Conservation (phyloP, 148 eudicot genomes). For the Heliosperma pusillum region DNA sequence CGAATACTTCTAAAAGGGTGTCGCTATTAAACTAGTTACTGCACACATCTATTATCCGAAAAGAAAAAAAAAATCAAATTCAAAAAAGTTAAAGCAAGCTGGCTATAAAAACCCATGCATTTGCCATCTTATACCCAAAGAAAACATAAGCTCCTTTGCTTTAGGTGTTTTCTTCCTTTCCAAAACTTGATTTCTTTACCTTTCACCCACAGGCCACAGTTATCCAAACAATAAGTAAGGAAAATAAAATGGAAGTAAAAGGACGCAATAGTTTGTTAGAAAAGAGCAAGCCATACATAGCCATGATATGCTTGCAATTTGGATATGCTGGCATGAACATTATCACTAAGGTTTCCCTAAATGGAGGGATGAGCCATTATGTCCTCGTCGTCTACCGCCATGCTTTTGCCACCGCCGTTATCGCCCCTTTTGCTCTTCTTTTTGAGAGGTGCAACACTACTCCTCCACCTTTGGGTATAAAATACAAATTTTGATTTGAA, state of each 20-base stretch:
- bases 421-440: conserved; percentile 74
- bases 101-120: conserved; percentile 29
- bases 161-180: conserved; percentile 26
- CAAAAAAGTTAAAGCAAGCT: neutral
- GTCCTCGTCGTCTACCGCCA: too few relatives aligned
- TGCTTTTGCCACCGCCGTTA: conserved; percentile 71
- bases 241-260: conserved; percentile 47
- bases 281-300: conserved; percentile 62
- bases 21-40: too few relatives aligned
- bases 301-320: conserved; percentile 62
- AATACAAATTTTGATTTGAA: too few relatives aligned
- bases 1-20: too few relatives aligned
- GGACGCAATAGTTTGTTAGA: conserved; percentile 34
- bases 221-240: too few relatives aligned
- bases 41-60: too few relatives aligned
- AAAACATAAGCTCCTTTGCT: conserved; percentile 25
- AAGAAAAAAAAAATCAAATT: too few relatives aligned
- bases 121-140: conserved; percentile 20
- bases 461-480: too few relatives aligned
- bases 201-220: too few relatives aligned
- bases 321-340: conserved; percentile 80
- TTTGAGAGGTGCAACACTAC: conserved; percentile 67
- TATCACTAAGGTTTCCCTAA: conserved; percentile 73
- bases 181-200: neutral
- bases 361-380: conserved; percentile 83